phyloP scores from a whole-genome alignment of 441 rosid genomes.

The Daphne laureola region DNA sequence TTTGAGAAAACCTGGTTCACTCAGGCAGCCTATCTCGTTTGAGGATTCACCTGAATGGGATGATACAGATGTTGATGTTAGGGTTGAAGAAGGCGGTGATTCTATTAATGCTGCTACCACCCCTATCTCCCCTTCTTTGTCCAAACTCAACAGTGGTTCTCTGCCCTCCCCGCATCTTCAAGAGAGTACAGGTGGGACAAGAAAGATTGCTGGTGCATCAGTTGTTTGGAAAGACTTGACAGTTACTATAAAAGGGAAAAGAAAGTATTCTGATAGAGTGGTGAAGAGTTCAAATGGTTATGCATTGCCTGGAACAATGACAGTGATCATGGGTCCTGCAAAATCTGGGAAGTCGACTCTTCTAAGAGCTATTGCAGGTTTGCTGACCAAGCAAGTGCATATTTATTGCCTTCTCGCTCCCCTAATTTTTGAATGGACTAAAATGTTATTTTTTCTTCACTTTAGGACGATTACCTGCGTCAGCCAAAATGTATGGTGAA shows the following conservation, averaged over 20 bases:
- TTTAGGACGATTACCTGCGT: constrained; percentile 73
- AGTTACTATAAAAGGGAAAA: constrained; percentile 78
- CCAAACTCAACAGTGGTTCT: constrained; percentile 80
- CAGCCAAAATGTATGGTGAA: constrained; percentile 81
- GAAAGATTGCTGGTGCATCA: constrained; percentile 85
- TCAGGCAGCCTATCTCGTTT: constrained; percentile 89
- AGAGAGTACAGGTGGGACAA: constrained; percentile 47
- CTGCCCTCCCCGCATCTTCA: constrained; percentile 75
- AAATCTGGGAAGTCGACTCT: constrained; percentile 95
- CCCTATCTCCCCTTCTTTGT: constrained; percentile 74
- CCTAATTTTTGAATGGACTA: constrained; percentile 9
- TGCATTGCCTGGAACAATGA: constrained; percentile 95
- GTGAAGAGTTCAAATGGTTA: constrained; percentile 91
- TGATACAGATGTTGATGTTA: constrained; percentile 71
- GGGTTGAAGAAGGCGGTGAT: constrained; percentile 78
- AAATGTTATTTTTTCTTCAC: constrained; percentile 18
- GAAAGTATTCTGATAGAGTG: constrained; percentile 87
- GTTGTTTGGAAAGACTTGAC: constrained; percentile 96
- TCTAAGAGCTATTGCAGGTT: constrained; percentile 93
- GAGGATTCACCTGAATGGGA: constrained; percentile 99
- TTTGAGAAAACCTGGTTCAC: constrained; percentile 83
- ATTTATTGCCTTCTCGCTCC: constrained; percentile 1
- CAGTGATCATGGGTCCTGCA: constrained; percentile 99
- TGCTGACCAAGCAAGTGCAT: constrained; percentile 4
- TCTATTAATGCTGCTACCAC: constrained; percentile 68